Evolutionary conservation across 495 filamentous ascomycete genomes (phyloP).

Genomic region (Podospora didyma): DNA sequence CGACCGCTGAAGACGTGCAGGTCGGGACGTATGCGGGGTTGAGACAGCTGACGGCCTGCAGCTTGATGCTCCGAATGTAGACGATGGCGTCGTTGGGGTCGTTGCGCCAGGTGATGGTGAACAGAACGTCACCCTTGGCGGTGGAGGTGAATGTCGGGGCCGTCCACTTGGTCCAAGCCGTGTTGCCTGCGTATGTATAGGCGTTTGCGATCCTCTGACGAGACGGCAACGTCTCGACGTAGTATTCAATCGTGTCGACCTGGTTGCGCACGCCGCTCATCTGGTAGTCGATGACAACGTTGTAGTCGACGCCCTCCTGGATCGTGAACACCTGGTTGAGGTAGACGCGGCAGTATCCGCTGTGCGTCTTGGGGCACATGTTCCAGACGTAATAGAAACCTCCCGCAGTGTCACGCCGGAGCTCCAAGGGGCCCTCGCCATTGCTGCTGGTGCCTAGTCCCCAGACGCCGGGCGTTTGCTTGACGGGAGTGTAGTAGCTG

Average conservation of each 20-base stretch:
- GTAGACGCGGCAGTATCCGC: constrained; percentile 4
- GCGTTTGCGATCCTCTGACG: background rate
- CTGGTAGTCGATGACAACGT: constrained; percentile 1
- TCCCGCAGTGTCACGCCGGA: background rate
- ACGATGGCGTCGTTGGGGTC: constrained; percentile 7
- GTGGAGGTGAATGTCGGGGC: background rate
- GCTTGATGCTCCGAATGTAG: background rate
- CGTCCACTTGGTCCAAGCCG: background rate
- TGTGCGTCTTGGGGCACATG: constrained; percentile 1
- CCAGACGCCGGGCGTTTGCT: background rate
- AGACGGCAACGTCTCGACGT: background rate
- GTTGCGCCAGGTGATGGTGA: constrained; percentile 8
- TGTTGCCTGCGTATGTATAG: constrained; percentile 2
- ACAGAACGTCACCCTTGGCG: background rate
- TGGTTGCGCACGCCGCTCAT: background rate
- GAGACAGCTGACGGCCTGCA: background rate
- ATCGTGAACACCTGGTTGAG: constrained; percentile 2
- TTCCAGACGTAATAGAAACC: constrained; percentile 5
- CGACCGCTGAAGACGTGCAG: background rate
- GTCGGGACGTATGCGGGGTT: background rate
- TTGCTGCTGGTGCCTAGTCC: background rate
- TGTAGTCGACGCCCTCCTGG: constrained; percentile 2
- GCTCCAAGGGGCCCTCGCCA: constrained; percentile 2
- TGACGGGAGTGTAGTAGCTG: constrained; percentile 2
- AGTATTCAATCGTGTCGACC: constrained; percentile 1